A percentile compares a stretch with the other conserved stretches of the same genome.
phyloP scores from a whole-genome alignment of 345 rosid species.

The Diplotaxis tenuifolia region DNA sequence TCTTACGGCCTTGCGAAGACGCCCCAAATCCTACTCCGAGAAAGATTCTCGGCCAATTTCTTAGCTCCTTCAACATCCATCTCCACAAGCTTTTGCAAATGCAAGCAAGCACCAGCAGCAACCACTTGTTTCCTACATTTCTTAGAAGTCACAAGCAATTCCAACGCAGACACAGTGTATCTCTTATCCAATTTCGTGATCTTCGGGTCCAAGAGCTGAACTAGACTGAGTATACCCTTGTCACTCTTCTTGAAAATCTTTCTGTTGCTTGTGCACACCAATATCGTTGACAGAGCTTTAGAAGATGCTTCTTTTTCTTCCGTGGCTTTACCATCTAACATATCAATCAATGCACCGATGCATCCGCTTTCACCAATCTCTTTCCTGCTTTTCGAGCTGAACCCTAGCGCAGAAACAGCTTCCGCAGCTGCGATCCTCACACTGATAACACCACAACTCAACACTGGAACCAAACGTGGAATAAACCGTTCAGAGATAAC shows the following conservation, averaged over 20 bases:
- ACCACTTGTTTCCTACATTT: constrained; percentile 79
- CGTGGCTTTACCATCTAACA: constrained; percentile 90
- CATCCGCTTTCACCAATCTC: constrained; percentile 74
- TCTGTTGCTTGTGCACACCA: constrained; percentile 51
- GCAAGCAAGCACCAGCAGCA: constrained; percentile 62
- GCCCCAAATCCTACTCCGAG: constrained; percentile 80
- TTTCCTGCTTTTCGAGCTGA: constrained; percentile 54
- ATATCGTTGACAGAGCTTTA: constrained; percentile 55
- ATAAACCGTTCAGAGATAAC: constrained; percentile 64
- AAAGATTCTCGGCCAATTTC: constrained; percentile 62
- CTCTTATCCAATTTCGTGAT: constrained; percentile 58
- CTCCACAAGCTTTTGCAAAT: constrained; percentile 73
- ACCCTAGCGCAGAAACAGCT: constrained; percentile 55
- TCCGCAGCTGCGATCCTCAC: constrained; percentile 74
- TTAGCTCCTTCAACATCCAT: constrained; percentile 79
- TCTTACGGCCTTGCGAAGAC: constrained; percentile 59
- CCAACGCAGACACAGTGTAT: constrained; percentile 56
- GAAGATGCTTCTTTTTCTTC: constrained; percentile 89
- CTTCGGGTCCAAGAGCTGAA: constrained; percentile 64
- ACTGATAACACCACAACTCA: constrained; percentile 61
- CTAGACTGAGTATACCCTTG: constrained; percentile 54
- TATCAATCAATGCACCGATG: constrained; percentile 52
- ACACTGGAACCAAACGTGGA: constrained; percentile 44
- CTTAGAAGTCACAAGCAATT: constrained; percentile 57
- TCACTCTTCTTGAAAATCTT: constrained; percentile 56